Conservation (phyloP, 2,329 filamentous ascomycete species). For the Aspergillus sp. region DNA sequence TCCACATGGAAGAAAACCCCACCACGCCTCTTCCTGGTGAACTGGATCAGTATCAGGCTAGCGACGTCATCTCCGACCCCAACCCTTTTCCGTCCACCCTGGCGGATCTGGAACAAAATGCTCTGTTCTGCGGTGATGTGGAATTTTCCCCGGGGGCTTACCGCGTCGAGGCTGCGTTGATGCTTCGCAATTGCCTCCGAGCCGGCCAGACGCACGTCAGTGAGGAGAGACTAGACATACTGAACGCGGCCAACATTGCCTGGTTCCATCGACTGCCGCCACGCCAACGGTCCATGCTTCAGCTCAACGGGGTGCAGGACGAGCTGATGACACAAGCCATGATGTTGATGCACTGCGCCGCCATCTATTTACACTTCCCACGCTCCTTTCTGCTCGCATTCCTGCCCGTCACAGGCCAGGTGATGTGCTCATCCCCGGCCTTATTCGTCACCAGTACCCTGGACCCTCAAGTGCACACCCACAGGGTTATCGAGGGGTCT, state of each 20-base stretch:
- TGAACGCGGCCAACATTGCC: constrained; percentile 2
- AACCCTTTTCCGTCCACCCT: background rate
- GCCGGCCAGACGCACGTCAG: background rate
- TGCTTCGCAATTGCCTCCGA: constrained; percentile 11
- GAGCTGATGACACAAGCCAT: constrained; percentile 8
- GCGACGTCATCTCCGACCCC: background rate
- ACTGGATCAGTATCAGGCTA: constrained; percentile 1
- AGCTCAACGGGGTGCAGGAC: constrained; percentile 4
- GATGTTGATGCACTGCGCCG: constrained; percentile 14
- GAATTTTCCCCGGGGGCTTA: constrained; percentile 9
- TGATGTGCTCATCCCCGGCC: constrained; percentile 5
- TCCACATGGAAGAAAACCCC: background rate
- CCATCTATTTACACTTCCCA: constrained; percentile 13
- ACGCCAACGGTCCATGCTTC: background rate
- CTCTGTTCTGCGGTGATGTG: background rate
- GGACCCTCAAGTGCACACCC: constrained; percentile 3
- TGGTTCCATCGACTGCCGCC: constrained; percentile 8
- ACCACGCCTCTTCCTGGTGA: constrained; percentile 4
- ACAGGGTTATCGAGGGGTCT: background rate
- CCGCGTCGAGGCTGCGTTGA: constrained; percentile 4
- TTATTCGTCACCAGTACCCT: background rate
- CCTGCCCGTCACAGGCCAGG: constrained; percentile 3
- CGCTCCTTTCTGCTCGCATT: constrained; percentile 5
- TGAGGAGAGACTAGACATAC: background rate
- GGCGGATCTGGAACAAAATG: background rate